Conservation (phyloP, 257 asterid species). For the Nicotiana tabacum region DNA sequence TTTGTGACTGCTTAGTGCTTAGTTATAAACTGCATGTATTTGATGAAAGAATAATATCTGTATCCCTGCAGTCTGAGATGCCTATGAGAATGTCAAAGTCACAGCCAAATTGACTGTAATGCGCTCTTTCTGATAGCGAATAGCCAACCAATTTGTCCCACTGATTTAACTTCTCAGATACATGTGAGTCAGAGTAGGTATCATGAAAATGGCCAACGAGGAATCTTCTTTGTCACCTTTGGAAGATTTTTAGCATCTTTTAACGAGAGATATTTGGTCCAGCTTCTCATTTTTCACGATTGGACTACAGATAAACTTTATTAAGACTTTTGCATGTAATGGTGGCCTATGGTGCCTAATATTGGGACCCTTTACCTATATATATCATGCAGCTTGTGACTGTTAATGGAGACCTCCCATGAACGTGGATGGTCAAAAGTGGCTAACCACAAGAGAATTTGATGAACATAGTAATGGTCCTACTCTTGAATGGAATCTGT, state of each 20-base stretch:
- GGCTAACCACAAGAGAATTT: slow-evolving; percentile 35
- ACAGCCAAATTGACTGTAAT: slow-evolving; percentile 5
- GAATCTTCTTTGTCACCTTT: slow-evolving; percentile 46
- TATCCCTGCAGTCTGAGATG: not conserved
- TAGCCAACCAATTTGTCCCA: slow-evolving; percentile 31
- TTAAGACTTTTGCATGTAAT: slow-evolving; percentile 28
- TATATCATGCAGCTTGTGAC: slow-evolving; percentile 32
- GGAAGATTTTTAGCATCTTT: slow-evolving; percentile 38
- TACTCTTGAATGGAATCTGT: slow-evolving; percentile 23
- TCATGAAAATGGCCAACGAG: slow-evolving; percentile 39
- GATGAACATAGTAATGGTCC: slow-evolving; percentile 36
- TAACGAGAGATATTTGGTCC: slow-evolving; percentile 24
- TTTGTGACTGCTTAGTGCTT: no score
- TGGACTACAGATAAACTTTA: slow-evolving; percentile 30
- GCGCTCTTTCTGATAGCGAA: slow-evolving; percentile 21
- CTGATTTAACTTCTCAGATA: slow-evolving; percentile 18
- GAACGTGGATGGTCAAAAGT: slow-evolving; percentile 48
- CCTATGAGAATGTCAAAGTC: not conserved
- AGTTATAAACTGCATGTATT: slow-evolving; percentile 7
- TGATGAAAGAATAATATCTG: not conserved
- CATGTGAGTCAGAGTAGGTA: slow-evolving; percentile 25
- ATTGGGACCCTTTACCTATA: slow-evolving; percentile 36
- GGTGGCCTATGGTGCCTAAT: slow-evolving; percentile 32
- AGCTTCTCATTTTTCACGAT: slow-evolving; percentile 27
- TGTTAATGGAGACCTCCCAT: slow-evolving; percentile 53